Base-by-base conservation (phyloP, 768 basidiomycete genomes). In the Lentinula aciculospora region DNA sequence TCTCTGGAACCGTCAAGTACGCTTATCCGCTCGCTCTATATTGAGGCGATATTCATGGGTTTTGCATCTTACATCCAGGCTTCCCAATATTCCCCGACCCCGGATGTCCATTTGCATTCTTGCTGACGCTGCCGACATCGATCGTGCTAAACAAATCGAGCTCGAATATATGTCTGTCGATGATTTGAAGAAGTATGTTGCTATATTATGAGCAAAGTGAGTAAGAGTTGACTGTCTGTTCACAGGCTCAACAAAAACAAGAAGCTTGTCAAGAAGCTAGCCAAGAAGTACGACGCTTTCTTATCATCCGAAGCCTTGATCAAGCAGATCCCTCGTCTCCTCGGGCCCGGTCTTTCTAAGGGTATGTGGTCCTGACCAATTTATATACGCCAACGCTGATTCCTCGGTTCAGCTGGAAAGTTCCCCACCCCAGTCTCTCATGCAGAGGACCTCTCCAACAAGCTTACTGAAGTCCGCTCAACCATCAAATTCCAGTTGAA, bases 401-500 rank as follows among this genome's bases (percentile, higher is more conserved):
- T 55, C 4, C 6, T 25, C 29, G 4, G 12, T 44, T 3, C 58
- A 94, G 94, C 97, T 69, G 96, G 95, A 71, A 98, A 98, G 74
- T 98, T 98, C 89, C 96, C 95, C 50, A 98, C 96, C 57, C 95
- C 97, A 66, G 85, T 99, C 71, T 88, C 93, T 19, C 92, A 94
- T 73, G 71, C 81, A 29, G 97, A 99, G 69, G 96, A 98, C 75
- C 77, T 99, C 56, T 66, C 68, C 70, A 89, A 85, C 81, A 98
- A 98, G 80, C 79, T 97, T 71, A 85, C 76, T 63, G 97, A 99
- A 74, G 95, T 99, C 65, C 89, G 92, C 71, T 96, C 94, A 64
- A 98, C 96, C 64, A 98, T 99, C 85, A 99, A 98, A 80, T 98
- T 98, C 91, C 96, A 98, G 83, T 85, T 98, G 57, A 98, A 98